Evolutionary conservation across 2,329 filamentous ascomycete species (phyloP), one percentile per base, ranked within the genome.

Genomic region (Akanthomyces lecanii): DNA sequence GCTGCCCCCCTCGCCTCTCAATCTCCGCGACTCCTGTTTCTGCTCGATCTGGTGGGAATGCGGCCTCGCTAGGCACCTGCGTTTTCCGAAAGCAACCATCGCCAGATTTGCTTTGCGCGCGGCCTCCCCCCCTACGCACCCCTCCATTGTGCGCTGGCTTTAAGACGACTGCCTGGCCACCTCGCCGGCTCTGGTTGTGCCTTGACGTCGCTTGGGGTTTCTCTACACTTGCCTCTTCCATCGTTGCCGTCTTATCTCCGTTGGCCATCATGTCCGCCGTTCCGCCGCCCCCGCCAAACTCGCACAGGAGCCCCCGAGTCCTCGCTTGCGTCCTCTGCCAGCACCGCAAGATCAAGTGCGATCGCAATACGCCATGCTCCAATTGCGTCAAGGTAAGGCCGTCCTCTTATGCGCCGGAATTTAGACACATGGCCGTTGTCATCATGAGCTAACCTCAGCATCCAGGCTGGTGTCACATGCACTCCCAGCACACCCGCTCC

Each of bases 311-410:
- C 14, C 72, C 75, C 16, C 75, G 82, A 67, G 77, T 84, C 53
- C 73, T 84, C 63, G 81, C 81, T 23, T 85, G 83, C 67, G 81
- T 84, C 23, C 75, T 85, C 44, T 86, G 84, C 69, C 84, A 86
- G 70, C 81, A 83, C 69, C 80, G 84, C 68, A 86, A 87, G 74
- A 86, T 86, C 73, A 85, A 85, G 71, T 87, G 84, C 72, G 83
- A 86, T 68, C 79, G 84, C 65, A 80, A 79, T 48, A 84, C 81
- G 47, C 84, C 84, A 4, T 86, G 84, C 68, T 81, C 83, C 63
- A 86, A 86, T 67, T 86, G 84, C 67, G 73, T 82, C 70, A 86
- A 86, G 79, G 84, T 86, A 55, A 68, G 72, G 5, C 30, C 38
- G 1, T 0, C 40, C 51, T 48, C 28, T 28, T 8, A 3, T 7